Conservation (phyloP, 805 yeast species). For the Saccharomycopsis fermentans region DNA sequence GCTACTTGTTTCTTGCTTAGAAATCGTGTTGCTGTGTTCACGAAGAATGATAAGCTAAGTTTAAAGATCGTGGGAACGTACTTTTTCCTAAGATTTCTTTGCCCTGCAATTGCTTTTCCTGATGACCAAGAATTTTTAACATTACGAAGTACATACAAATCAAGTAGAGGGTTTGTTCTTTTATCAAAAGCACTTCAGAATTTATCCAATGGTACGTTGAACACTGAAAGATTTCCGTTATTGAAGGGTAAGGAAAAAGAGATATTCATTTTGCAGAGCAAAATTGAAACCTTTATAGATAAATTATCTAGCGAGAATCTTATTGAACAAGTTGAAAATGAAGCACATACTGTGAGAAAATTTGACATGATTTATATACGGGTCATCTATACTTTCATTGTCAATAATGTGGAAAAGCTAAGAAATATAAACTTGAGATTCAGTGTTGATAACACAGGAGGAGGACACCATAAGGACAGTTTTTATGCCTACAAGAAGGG, state of each 20-base stretch:
- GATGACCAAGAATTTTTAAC: conserved; percentile 40
- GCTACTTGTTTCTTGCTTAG: conserved; percentile 65
- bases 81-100: conserved; percentile 65
- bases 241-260: conserved; percentile 34
- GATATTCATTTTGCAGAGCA: conserved; percentile 29
- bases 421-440: conserved; percentile 19
- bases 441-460: background rate
- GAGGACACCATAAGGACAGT: background rate
- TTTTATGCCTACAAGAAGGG: conserved; percentile 21
- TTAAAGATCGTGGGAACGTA: conserved; percentile 77
- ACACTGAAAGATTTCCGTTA: conserved; percentile 54
- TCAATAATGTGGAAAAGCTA: conserved; percentile 21
- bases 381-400: conserved; percentile 6
- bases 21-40: conserved; percentile 33
- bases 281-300: conserved; percentile 33
- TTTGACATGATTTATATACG: conserved; percentile 13
- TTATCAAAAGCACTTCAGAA: conserved; percentile 78
- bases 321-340: background rate
- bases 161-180: conserved; percentile 44
- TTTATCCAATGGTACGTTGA: conserved; percentile 73
- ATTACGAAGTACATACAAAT: conserved; percentile 5
- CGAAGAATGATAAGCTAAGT: conserved; percentile 5
- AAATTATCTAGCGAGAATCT: conserved; percentile 22
- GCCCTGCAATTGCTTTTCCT: conserved; percentile 89
- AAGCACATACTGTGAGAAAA: conserved; percentile 21